Percentiles rank a stretch among this genome's conserved stretches.
These are phyloP conservation scores for Penicillium paradoxum DNA, from an alignment of 495 filamentous ascomycete species.

Conservation along the genomic window DNA sequence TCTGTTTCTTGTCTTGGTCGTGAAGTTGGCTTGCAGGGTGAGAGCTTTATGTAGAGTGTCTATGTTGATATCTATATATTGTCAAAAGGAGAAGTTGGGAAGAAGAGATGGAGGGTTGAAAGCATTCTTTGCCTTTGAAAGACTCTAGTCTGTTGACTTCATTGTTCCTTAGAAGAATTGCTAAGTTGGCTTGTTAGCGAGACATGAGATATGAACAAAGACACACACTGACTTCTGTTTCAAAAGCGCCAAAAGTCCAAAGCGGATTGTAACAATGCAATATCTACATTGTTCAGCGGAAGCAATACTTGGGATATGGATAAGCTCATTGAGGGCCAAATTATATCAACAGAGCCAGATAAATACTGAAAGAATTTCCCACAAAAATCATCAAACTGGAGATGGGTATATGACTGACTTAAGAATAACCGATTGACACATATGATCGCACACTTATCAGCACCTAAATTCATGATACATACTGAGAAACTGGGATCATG, in stretches of 20 bases:
- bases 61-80: neutral
- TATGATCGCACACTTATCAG: too few relatives aligned
- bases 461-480: neutral
- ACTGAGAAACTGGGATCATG: neutral
- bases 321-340: neutral
- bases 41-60: neutral
- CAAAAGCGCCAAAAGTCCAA: neutral
- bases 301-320: neutral
- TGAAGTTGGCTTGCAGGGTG: neutral
- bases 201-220: neutral
- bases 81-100: neutral
- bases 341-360: neutral
- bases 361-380: neutral
- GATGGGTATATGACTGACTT: neutral
- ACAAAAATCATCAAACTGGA: neutral
- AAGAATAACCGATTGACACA: neutral
- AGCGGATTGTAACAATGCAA: neutral
- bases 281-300: too few relatives aligned
- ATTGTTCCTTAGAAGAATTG: neutral
- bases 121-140: neutral
- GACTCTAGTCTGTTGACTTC: neutral
- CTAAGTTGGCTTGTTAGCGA: neutral
- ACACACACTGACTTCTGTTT: neutral
- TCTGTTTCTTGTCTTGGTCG: neutral
- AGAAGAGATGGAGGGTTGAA: too few relatives aligned